These are phyloP conservation scores for Pachyrhizus erosus DNA, from an alignment of 306 rosid genomes.

Conservation along the genomic window DNA sequence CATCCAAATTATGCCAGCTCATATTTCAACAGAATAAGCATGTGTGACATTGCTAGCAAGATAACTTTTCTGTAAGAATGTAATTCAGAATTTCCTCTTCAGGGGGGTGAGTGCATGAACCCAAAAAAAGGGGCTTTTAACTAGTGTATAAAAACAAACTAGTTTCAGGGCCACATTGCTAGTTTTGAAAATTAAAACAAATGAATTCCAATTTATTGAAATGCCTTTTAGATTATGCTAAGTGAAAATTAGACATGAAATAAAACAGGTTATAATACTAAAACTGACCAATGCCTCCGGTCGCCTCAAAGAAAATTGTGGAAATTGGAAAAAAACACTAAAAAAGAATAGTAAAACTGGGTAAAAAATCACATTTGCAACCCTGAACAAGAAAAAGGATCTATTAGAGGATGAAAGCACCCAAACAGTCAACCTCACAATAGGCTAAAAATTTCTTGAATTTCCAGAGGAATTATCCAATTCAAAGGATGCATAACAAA, in stretches of 20 bases:
- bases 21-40: not conserved
- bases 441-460: not conserved
- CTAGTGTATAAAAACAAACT: not conserved
- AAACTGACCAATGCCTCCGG: not conserved
- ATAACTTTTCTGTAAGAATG: not conserved
- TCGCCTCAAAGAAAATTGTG: not conserved
- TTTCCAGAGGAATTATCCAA: slow-evolving; percentile 25
- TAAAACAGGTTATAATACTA: not conserved
- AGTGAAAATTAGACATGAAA: slow-evolving; percentile 2
- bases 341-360: not conserved
- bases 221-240: not conserved
- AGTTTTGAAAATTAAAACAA: not conserved
- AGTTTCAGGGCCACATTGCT: not conserved
- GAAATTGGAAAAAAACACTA: slow-evolving; percentile 17
- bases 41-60: not conserved
- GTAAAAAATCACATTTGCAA: not conserved
- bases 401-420: not conserved
- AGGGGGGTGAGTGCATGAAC: not conserved
- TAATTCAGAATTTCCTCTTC: not conserved
- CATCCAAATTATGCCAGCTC: slow-evolving; percentile 37
- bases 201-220: not conserved
- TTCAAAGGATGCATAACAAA: not conserved
- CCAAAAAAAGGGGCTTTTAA: slow-evolving; percentile 10
- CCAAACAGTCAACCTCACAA: not conserved
- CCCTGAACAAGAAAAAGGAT: not conserved